A percentile compares a stretch with the other conserved stretches of the same genome.
Conservation (phyloP, 2,329 filamentous ascomycete species). For the Aspergillus ochraceus region DNA sequence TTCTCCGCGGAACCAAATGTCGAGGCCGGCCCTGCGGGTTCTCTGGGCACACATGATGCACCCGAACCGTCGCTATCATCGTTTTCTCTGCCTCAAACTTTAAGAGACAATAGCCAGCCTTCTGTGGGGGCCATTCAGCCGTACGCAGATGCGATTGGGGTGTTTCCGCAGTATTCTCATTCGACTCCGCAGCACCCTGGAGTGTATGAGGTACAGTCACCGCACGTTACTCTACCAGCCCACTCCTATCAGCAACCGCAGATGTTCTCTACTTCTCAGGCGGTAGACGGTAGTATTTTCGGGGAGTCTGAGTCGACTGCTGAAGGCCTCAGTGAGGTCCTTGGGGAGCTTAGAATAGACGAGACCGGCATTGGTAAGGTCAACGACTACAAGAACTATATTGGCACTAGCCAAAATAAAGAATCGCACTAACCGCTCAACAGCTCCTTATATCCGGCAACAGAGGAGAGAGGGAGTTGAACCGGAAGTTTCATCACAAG, state of each 20-base stretch:
- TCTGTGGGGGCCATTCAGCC: conserved; percentile 41
- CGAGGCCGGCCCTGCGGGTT: conserved; percentile 25
- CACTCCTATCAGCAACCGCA: conserved; percentile 30
- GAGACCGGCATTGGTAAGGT: conserved; percentile 77
- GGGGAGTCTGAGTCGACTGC: conserved; percentile 67
- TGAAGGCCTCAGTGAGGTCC: conserved; percentile 72
- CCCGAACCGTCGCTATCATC: conserved; percentile 54
- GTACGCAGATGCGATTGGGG: conserved; percentile 47
- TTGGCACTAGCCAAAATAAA: neutral
- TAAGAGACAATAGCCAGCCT: conserved; percentile 51
- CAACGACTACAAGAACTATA: neutral
- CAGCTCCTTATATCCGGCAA: conserved; percentile 80
- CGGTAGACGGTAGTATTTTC: conserved; percentile 48
- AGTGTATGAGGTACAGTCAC: conserved; percentile 33
- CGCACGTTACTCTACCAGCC: conserved; percentile 32
- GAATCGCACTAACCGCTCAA: conserved; percentile 9
- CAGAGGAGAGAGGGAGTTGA: conserved; percentile 53
- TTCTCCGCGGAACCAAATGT: conserved; percentile 29
- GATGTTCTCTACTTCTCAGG: conserved; percentile 27
- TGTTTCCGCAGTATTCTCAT: conserved; percentile 42
- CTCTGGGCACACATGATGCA: conserved; percentile 33
- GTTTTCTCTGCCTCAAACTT: conserved; percentile 52
- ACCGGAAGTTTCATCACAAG: conserved; percentile 57
- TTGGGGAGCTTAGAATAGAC: conserved; percentile 85
- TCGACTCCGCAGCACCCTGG: conserved; percentile 26